Evolutionary conservation across 78 protist species (phyloP).

Genomic region (Speleostelium caveatum): DNA sequence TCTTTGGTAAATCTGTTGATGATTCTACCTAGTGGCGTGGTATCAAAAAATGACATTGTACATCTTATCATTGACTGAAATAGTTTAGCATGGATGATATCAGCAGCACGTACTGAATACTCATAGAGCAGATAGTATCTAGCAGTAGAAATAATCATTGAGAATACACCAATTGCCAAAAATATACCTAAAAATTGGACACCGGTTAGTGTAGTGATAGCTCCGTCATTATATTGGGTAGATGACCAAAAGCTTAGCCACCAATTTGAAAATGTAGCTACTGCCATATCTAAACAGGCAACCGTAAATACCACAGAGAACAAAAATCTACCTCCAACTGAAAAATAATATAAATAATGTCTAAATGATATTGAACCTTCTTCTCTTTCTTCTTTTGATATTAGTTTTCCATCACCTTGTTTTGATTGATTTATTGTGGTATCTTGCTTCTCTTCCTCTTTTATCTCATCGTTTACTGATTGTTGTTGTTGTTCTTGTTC

Average conservation of each 20-base stretch:
- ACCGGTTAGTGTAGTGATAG: not conserved
- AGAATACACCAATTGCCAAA: slow-evolving; percentile 11
- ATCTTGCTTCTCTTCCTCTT: not conserved
- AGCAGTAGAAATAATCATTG: not conserved
- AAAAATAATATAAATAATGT: not conserved
- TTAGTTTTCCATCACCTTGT: slow-evolving; percentile 9
- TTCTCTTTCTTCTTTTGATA: slow-evolving; percentile 25
- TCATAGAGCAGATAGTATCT: not conserved
- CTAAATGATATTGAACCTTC: not conserved
- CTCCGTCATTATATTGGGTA: not conserved
- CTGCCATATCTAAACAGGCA: not conserved
- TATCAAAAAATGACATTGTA: slow-evolving; percentile 97
- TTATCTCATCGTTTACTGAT: not conserved
- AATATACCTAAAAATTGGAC: not conserved
- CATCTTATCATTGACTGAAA: slow-evolving; percentile 29
- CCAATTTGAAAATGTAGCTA: not conserved
- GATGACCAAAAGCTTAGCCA: slow-evolving; percentile 23
- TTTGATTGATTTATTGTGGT: not conserved
- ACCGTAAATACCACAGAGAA: not conserved
- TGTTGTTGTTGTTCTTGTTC: not conserved
- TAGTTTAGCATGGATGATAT: no score
- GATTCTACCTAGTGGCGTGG: slow-evolving; percentile 98
- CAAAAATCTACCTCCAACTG: slow-evolving; percentile 19
- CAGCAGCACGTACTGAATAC: not conserved
- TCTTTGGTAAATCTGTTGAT: slow-evolving; percentile 96